Percentiles rank a stretch among this genome's conserved stretches.
These are phyloP conservation scores for Apodospora peruviana DNA, from an alignment of 495 filamentous ascomycete species.

Conservation along the genomic window DNA sequence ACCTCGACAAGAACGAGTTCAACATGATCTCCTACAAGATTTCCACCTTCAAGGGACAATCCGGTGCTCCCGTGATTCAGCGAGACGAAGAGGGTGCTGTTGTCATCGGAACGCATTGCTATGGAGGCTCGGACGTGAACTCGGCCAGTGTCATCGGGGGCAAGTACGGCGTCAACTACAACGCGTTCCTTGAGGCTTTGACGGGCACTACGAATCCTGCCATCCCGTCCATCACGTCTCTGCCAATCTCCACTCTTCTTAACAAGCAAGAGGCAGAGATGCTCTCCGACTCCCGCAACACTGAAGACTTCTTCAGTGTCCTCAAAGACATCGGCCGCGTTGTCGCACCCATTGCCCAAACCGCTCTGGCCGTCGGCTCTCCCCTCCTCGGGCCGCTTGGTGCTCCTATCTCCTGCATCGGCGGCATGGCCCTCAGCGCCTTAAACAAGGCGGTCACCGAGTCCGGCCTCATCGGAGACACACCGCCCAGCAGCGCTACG, in stretches of 20 bases:
- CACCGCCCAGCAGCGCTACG: conserved; percentile 12
- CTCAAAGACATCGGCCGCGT: conserved; percentile 12
- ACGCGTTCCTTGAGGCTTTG: conserved; percentile 17
- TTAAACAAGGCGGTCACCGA: conserved; percentile 3
- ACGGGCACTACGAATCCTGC: too few species aligned
- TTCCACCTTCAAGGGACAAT: conserved; percentile 30
- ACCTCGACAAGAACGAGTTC: conserved; percentile 16
- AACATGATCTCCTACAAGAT: conserved; percentile 36
- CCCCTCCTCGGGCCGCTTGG: conserved; percentile 22
- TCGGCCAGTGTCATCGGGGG: conserved; percentile 29
- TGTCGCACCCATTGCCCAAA: too few species aligned
- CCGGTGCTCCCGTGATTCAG: conserved; percentile 30
- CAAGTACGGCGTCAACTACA: conserved; percentile 21
- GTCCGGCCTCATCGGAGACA: background rate
- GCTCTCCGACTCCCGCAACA: background rate
- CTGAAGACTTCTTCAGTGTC: conserved; percentile 22
- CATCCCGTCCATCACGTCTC: too few species aligned
- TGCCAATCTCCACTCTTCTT: too few species aligned
- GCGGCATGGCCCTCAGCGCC: conserved; percentile 10
- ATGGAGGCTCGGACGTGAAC: conserved; percentile 24
- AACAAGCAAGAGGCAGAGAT: conserved; percentile 6
- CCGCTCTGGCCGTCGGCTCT: too few species aligned
- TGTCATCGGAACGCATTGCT: conserved; percentile 30
- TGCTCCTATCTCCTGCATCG: too few species aligned
- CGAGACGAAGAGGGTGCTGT: conserved; percentile 8